Evolutionary conservation across 306 rosid genomes (phyloP).

Genomic region (Echinosophora koreensis): DNA sequence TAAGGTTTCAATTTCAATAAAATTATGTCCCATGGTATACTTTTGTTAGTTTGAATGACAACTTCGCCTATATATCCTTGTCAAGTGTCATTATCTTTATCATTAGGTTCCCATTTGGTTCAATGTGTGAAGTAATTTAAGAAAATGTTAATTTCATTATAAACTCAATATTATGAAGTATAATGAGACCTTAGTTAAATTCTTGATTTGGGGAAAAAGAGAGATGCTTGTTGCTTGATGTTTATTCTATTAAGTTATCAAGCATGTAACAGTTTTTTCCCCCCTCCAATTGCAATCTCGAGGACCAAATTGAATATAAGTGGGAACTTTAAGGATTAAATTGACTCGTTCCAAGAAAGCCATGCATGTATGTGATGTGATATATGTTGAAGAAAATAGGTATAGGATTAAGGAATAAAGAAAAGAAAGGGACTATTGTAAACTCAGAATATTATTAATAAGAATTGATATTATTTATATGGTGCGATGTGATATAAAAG

Average conservation of each 20-base stretch:
- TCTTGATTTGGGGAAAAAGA: slow-evolving; percentile 21
- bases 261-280: slow-evolving; percentile 7
- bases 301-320: slow-evolving; percentile 3
- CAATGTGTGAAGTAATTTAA: background rate
- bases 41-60: background rate
- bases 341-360: background rate
- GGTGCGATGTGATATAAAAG: too few species aligned
- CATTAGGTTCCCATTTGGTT: slow-evolving; percentile 9
- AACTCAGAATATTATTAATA: too few species aligned
- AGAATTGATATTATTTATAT: too few species aligned
- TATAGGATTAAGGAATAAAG: too few species aligned
- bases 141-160: slow-evolving; percentile 6
- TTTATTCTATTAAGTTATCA: slow-evolving; percentile 2
- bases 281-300: background rate
- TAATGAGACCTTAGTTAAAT: background rate
- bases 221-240: slow-evolving; percentile 9
- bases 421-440: too few species aligned
- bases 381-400: too few species aligned
- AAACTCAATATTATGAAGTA: slow-evolving; percentile 27
- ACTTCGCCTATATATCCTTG: background rate
- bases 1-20: background rate
- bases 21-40: background rate
- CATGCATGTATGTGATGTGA: background rate
- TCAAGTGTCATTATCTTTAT: background rate
- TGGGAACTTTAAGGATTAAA: slow-evolving; percentile 20